Conservation (phyloP, 2,329 filamentous ascomycete species). For the Pseudopithomyces chartarum region DNA sequence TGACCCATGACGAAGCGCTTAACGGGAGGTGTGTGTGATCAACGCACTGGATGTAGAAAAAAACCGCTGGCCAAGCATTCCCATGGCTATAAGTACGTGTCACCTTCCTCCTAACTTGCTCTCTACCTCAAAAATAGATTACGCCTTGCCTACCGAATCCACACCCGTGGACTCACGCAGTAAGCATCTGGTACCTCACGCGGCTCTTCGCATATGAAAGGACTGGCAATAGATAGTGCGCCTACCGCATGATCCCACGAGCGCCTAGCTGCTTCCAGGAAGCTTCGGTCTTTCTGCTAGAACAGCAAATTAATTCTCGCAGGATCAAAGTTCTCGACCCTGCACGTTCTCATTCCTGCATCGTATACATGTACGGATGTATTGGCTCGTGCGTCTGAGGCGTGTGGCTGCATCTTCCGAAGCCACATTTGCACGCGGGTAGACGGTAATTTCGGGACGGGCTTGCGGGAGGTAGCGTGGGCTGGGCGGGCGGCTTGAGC, state of each 20-base stretch:
- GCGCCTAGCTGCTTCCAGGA: too few species aligned
- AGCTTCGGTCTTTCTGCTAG: background rate
- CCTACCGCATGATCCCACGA: too few species aligned
- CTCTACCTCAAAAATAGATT: background rate
- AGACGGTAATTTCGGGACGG: slow-evolving; percentile 6
- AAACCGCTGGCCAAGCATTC: background rate
- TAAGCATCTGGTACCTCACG: background rate
- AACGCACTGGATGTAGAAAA: background rate
- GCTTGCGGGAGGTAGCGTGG: background rate
- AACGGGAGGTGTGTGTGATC: slow-evolving; percentile 7
- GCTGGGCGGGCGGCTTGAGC: slow-evolving; percentile 8
- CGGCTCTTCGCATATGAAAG: background rate
- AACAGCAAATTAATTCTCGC: background rate
- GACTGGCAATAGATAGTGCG: background rate
- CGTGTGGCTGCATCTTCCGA: background rate
- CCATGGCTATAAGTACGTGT: background rate
- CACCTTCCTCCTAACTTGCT: background rate
- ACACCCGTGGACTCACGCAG: background rate
- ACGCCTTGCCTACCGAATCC: background rate
- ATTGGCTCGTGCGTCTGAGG: background rate
- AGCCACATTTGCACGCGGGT: background rate
- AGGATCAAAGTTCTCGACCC: background rate
- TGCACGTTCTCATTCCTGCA: background rate
- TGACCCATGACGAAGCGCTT: slow-evolving; percentile 12
- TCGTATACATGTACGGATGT: background rate